These are phyloP conservation scores for Arabis hirsuta DNA, from an alignment of 345 rosid genomes.

Conservation along the genomic window DNA sequence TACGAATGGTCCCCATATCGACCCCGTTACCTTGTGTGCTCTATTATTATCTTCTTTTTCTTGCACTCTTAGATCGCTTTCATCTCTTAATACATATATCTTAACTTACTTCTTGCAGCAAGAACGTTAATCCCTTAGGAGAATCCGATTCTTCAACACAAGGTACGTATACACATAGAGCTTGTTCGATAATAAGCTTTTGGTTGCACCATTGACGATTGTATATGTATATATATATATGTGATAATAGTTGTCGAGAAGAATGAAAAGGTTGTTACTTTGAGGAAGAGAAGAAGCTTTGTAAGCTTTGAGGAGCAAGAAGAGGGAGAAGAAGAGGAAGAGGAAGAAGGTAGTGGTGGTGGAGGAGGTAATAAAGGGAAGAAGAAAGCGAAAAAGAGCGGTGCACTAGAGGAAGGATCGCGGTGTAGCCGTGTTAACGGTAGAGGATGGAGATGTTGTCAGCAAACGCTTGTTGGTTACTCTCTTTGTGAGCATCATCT, in stretches of 20 bases:
- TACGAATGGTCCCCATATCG: slow-evolving; percentile 63
- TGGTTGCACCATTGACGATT: slow-evolving; percentile 33
- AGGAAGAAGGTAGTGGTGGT: slow-evolving; percentile 15
- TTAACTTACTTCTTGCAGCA: slow-evolving; percentile 37
- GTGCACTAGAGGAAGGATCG: slow-evolving; percentile 75
- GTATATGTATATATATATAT: background rate
- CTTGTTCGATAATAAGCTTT: background rate
- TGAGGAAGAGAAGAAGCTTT: slow-evolving; percentile 68
- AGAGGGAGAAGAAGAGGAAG: slow-evolving; percentile 34
- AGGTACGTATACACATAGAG: slow-evolving; percentile 58
- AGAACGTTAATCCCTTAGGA: slow-evolving; percentile 34
- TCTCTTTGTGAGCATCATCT: slow-evolving; percentile 96
- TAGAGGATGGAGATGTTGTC: slow-evolving; percentile 97
- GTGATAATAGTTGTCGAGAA: slow-evolving; percentile 51
- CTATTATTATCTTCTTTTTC: slow-evolving; percentile 32
- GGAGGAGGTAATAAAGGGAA: slow-evolving; percentile 44
- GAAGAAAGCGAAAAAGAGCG: slow-evolving; percentile 59
- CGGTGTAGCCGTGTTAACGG: slow-evolving; percentile 96
- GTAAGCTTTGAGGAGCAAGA: slow-evolving; percentile 51
- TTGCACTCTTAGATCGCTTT: slow-evolving; percentile 36
- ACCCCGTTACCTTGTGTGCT: slow-evolving; percentile 41
- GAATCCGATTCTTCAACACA: slow-evolving; percentile 46
- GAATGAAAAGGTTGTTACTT: slow-evolving; percentile 53
- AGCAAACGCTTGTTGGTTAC: slow-evolving; percentile 89
- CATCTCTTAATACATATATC: slow-evolving; percentile 4